A percentile compares a stretch with the other conserved stretches of the same genome.
Conservation (phyloP, 2,329 filamentous ascomycete species). For the Fusarium anguioides region DNA sequence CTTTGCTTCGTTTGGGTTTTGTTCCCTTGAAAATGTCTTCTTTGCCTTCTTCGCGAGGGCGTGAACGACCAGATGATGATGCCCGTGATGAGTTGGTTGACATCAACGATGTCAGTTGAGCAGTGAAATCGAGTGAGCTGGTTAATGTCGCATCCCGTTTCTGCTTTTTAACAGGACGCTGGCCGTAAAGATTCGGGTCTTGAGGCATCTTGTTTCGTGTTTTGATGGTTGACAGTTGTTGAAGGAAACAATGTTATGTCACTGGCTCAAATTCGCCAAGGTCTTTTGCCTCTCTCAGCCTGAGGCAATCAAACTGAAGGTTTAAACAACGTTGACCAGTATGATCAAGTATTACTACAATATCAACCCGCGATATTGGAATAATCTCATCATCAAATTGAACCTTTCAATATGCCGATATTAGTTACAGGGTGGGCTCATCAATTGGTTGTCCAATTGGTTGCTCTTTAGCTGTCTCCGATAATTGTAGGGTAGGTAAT, state of each 20-base stretch:
- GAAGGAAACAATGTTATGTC: constrained; percentile 1
- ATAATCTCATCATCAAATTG: not conserved
- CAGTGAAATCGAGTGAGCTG: constrained; percentile 85
- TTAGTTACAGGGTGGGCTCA: constrained; percentile 12
- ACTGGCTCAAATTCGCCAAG: not conserved
- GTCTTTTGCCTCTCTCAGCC: constrained; percentile 21
- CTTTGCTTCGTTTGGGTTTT: constrained; percentile 43
- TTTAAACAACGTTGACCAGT: not conserved
- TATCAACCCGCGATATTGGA: not conserved
- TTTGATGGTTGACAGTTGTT: not conserved
- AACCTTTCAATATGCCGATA: not conserved
- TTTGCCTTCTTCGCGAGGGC: constrained; percentile 59
- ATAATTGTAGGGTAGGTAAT: constrained; percentile 37
- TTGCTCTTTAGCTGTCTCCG: constrained; percentile 15
- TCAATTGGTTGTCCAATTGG: constrained; percentile 30
- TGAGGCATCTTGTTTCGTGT: constrained; percentile 61
- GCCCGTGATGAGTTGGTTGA: constrained; percentile 60
- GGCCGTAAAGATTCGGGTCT: constrained; percentile 81
- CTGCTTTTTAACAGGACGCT: constrained; percentile 74
- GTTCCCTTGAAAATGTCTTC: constrained; percentile 58
- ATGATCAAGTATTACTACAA: not conserved
- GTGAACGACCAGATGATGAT: constrained; percentile 55
- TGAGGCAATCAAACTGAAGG: constrained; percentile 40
- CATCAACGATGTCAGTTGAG: constrained; percentile 86
- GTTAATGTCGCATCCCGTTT: constrained; percentile 77